phyloP scores from a whole-genome alignment of 306 rosid genomes.

The Cicer arietinum region DNA sequence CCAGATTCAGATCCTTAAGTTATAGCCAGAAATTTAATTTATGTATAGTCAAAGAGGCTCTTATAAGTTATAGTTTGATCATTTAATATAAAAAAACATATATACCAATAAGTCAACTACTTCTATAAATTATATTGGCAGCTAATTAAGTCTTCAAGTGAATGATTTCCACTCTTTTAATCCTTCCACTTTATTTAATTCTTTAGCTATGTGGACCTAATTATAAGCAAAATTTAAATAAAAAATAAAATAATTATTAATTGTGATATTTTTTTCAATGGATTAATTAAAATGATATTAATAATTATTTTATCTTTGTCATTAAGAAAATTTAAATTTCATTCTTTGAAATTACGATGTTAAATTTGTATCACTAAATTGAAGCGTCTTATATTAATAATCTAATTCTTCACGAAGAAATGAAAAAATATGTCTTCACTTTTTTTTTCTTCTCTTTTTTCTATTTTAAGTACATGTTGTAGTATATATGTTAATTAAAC shows the following conservation, averaged over 20 bases:
- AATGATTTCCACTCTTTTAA: conserved; percentile 37
- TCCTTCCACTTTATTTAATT: neutral
- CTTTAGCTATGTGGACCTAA: neutral
- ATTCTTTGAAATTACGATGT: too few species aligned
- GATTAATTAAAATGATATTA: too few species aligned
- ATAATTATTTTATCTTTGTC: too few species aligned
- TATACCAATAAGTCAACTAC: conserved; percentile 42
- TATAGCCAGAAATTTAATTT: conserved; percentile 35
- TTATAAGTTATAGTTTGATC: neutral
- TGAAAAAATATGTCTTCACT: neutral
- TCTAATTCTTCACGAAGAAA: conserved; percentile 23
- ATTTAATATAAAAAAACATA: conserved; percentile 28
- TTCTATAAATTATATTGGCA: conserved; percentile 35
- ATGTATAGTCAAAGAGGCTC: conserved; percentile 1
- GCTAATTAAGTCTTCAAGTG: neutral
- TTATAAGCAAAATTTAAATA: too few species aligned
- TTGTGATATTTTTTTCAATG: too few species aligned
- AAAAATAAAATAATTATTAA: too few species aligned
- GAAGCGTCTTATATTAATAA: neutral
- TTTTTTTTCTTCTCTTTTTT: neutral
- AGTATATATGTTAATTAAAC: neutral
- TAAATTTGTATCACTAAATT: too few species aligned
- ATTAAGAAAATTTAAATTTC: too few species aligned
- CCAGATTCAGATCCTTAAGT: conserved; percentile 39
- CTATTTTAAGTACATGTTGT: neutral